Evolutionary conservation across 2,329 filamentous ascomycete genomes (phyloP).

Genomic region (Paracorniculantispora psalliotae): DNA sequence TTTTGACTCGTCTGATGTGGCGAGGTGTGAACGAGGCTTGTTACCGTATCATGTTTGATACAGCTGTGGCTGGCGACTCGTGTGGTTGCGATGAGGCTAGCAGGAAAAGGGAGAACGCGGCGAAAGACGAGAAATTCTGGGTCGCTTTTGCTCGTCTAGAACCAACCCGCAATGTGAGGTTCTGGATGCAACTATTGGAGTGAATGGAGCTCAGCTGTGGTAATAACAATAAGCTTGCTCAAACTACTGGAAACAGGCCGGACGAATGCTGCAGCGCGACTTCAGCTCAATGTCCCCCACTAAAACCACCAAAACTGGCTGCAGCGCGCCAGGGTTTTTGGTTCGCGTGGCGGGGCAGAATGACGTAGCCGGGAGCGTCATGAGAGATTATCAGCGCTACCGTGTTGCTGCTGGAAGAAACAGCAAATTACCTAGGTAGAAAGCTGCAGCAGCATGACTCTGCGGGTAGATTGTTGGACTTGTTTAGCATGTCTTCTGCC

Average conservation of each 20-base stretch:
- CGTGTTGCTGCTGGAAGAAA: not conserved
- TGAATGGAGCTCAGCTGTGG: no score
- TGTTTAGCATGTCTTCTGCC: not conserved
- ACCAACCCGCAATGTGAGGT: no score
- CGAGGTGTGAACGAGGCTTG: no score
- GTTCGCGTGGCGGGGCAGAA: not conserved
- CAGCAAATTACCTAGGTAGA: no score
- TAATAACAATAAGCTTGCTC: not conserved
- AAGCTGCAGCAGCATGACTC: no score
- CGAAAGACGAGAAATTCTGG: not conserved
- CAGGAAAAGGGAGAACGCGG: no score
- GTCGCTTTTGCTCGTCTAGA: not conserved
- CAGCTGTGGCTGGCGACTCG: no score
- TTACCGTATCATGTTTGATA: no score
- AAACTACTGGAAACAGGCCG: not conserved
- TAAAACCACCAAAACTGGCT: not conserved
- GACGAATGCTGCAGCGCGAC: no score
- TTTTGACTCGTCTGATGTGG: no score
- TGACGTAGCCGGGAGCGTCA: conserved; percentile 7
- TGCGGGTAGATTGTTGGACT: not conserved
- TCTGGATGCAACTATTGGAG: no score
- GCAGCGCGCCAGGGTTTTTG: not conserved
- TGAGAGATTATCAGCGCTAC: not conserved
- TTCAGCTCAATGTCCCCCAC: no score
- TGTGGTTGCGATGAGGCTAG: not conserved